Evolutionary conservation across 1,284 basidiomycete species (phyloP).

Genomic region (Mycena sp.): DNA sequence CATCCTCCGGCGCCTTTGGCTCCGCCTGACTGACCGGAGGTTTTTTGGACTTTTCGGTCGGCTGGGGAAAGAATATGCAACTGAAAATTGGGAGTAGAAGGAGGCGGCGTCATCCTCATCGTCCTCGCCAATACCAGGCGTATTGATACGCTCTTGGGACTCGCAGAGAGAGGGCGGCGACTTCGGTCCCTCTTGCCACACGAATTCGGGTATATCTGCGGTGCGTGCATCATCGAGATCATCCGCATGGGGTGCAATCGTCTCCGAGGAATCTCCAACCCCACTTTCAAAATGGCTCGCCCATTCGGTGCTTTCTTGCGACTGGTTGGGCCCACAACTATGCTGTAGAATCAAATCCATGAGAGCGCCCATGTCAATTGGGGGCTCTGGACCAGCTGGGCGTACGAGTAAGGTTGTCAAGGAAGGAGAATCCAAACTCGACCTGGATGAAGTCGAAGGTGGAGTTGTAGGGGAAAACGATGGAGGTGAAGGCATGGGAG

Average conservation of each 20-base stretch:
- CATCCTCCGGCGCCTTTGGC: background rate
- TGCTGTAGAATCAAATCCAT: background rate
- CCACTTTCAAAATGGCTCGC: background rate
- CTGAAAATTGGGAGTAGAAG: constrained; percentile 24
- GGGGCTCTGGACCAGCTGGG: constrained; percentile 9
- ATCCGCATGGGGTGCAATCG: background rate
- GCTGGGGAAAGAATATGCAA: constrained; percentile 19
- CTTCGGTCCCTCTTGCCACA: constrained; percentile 22
- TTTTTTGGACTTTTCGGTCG: background rate
- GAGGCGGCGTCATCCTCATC: constrained; percentile 16
- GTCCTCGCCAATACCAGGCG: constrained; percentile 13
- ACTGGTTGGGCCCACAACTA: background rate
- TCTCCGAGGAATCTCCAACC: background rate
- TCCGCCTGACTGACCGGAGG: constrained; percentile 7
- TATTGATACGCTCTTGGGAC: background rate
- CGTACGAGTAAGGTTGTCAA: background rate
- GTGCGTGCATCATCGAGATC: background rate
- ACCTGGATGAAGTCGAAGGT: background rate
- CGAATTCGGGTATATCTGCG: constrained; percentile 13
- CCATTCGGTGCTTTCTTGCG: background rate
- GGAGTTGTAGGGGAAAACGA: constrained; percentile 16
- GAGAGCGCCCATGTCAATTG: constrained; percentile 7
- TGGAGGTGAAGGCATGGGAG: constrained; percentile 23
- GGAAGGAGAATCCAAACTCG: background rate
- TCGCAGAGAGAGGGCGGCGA: constrained; percentile 19